Evolutionary conservation across 164 flowering plant species (phyloP), one percentile per base, ranked within the genome.

Genomic region (Houttuynia cordata): DNA sequence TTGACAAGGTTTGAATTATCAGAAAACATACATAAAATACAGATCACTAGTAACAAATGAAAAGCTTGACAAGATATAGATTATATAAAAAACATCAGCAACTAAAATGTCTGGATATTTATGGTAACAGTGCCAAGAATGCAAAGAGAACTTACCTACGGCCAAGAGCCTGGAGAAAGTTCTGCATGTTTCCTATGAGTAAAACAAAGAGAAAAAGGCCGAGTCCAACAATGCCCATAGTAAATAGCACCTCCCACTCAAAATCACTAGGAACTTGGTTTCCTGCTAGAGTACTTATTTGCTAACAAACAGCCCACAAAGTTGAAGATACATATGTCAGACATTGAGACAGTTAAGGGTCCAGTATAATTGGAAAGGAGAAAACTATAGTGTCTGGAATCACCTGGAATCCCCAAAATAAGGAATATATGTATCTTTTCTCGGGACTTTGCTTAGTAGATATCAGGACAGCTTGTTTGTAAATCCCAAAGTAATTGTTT

Each of bases 371-470:
- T 1, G 13, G n/a, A 21, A 21, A 6, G 6, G 55, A 54, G 8
- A 34, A 53, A 53, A 53, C 10, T 20, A 20, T 6, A 17, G 20
- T 57, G 20, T 7, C 18, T 37, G 4, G 34, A 34, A 30, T 13
- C 25, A 57, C 96, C 97, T 88, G 97, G 68, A 91, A 91, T 25
- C 97, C 97, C 97, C 97, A 91, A 63, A 88, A 88, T 40, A 88
- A 66, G 41, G 96, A 83, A 69, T 86, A 91, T 9, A 75, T 55
- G 57, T 91, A 91, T 83, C 88, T 83, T 23, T 71, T 79, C 41
- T 68, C 7, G 0, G 75, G 39, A 61, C 73, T 79, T 9, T 10
- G 22, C 37, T 73, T 21, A 15, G 80, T 74, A 51, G 91, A 79
- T 54, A 91, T 78, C 41, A 66, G 71, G 62, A 88, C 91, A 64